Evolutionary conservation across 371 early-diverging fungal genomes (phyloP).

Genomic region (Mucor sp.): DNA sequence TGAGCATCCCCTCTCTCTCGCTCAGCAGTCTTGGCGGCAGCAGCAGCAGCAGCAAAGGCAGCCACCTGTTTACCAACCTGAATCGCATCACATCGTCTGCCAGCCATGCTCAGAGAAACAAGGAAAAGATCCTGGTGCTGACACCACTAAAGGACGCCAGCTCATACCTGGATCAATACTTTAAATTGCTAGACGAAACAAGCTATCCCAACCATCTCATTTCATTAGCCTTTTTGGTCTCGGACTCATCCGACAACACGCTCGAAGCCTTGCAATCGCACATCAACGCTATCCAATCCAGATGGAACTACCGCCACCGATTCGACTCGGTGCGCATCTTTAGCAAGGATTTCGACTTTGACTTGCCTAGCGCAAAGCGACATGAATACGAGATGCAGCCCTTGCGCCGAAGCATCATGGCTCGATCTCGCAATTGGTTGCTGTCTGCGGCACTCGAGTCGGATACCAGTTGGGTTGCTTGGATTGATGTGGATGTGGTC

Average conservation of each 20-base stretch:
- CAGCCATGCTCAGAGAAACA: not conserved
- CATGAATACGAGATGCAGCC: constrained; percentile 57
- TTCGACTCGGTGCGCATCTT: constrained; percentile 52
- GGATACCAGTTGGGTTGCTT: constrained; percentile 62
- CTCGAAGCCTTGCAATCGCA: constrained; percentile 45
- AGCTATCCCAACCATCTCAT: constrained; percentile 56
- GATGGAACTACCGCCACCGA: constrained; percentile 25
- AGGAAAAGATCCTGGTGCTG: constrained; percentile 50
- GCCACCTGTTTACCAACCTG: constrained; percentile 7
- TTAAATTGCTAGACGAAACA: constrained; percentile 54
- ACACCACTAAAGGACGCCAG: constrained; percentile 63
- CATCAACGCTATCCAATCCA: constrained; percentile 22
- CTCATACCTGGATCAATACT: constrained; percentile 57
- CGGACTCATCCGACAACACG: constrained; percentile 59
- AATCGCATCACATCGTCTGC: constrained; percentile 12
- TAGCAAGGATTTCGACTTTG: constrained; percentile 61
- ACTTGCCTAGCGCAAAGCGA: constrained; percentile 49
- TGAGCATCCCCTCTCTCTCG: constrained; percentile 10
- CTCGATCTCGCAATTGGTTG: constrained; percentile 59
- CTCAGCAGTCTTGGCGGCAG: not conserved
- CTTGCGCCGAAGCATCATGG: constrained; percentile 59
- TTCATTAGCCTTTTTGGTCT: constrained; percentile 61
- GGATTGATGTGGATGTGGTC: constrained; percentile 64
- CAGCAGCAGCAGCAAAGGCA: not conserved
- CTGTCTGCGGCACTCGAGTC: constrained; percentile 50